A percentile compares a stretch with the other conserved stretches of the same genome.
Evolutionary conservation across 202 grass and related monocot species (phyloP).

Genomic region (Brachypodium distachyon): DNA sequence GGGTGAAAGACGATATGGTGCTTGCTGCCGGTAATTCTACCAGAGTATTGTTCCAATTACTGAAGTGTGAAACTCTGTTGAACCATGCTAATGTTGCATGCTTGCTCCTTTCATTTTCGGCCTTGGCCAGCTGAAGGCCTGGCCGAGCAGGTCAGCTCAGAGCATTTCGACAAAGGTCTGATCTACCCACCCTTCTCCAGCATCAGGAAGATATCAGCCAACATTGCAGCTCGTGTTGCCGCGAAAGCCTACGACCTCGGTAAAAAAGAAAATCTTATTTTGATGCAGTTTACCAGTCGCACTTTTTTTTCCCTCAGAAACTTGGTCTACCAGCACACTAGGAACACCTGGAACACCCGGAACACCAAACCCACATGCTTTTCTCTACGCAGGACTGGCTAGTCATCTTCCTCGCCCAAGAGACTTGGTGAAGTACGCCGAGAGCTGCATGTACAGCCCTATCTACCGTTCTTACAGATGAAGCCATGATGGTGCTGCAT

Average conservation of each 20-base stretch:
- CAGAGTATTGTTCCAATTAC: not conserved
- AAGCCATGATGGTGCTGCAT: not conserved
- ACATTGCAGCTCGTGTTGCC: conserved; percentile 54
- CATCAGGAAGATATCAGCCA: conserved; percentile 84
- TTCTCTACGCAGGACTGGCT: conserved; percentile 53
- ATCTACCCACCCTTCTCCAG: conserved; percentile 78
- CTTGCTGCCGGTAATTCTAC: conserved; percentile 63
- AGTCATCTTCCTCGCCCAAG: conserved; percentile 60
- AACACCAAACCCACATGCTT: not conserved
- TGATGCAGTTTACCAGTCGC: not conserved
- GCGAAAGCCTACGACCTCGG: conserved; percentile 81
- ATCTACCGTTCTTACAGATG: conserved; percentile 62
- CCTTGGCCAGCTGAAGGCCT: conserved; percentile 58
- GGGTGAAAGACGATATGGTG: conserved; percentile 72
- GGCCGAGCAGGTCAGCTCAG: conserved; percentile 56
- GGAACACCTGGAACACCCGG: not conserved
- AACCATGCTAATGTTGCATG: not conserved
- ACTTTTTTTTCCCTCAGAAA: too few relatives aligned
- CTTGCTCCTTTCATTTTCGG: not conserved
- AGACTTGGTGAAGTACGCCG: conserved; percentile 60
- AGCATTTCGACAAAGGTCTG: conserved; percentile 71
- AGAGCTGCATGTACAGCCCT: conserved; percentile 91
- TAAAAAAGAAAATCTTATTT: conserved; percentile 9
- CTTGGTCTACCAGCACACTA: too few relatives aligned
- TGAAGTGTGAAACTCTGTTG: not conserved